Evolutionary conservation across 2,329 filamentous ascomycete genomes (phyloP), one percentile per base, ranked within the genome.

Genomic region (Saccharata proteae): DNA sequence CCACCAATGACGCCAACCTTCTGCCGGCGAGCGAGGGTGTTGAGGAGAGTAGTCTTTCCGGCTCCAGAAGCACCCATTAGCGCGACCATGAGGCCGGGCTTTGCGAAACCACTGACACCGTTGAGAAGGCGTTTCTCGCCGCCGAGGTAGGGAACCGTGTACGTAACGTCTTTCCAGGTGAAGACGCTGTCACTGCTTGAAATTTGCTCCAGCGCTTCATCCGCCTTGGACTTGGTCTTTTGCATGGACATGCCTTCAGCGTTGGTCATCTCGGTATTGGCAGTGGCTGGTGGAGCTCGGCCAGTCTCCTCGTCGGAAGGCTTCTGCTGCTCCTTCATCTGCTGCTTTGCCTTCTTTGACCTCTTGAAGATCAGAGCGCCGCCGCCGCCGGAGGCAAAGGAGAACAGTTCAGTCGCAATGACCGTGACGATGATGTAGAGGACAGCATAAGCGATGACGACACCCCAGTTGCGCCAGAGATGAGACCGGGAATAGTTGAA

Each of bases 11-110:
- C 64, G 35, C 78, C 76, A 33, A 62, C 65, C 11, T 62, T 74
- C 49, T 84, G 77, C 3, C 82, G 71, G 46, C 86, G 80, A 0
- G 80, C 75, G 3, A 81, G 56, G 0, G 79, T 83, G 51, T 90
- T 84, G n/a, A 92, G 64, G 0, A 92, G 61, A 0, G 83, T 92
- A 0, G 81, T 86, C 57, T 92, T 92, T 8, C 83, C 84, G 6
- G 83, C 82, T 2, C 77, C 78, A 0, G 77, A 82, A 2, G 79
- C 79, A 33, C 84, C 83, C 64, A 90, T 81, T 2, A 92, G 60
- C 0, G 83, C 83, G 26, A 83, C 74, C 69, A 92, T 76, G 13
- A 79, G 57, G n/a, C 83, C 82, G 1, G 82, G 83, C 45, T 84
- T 85, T 2, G 75, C 81, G 43, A 80, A 88, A 2, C 83, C 83